A percentile compares a stretch with the other conserved stretches of the same genome.
phyloP scores from a whole-genome alignment of 192 early-diverging fungal genomes.

The Coemansia sp. region DNA sequence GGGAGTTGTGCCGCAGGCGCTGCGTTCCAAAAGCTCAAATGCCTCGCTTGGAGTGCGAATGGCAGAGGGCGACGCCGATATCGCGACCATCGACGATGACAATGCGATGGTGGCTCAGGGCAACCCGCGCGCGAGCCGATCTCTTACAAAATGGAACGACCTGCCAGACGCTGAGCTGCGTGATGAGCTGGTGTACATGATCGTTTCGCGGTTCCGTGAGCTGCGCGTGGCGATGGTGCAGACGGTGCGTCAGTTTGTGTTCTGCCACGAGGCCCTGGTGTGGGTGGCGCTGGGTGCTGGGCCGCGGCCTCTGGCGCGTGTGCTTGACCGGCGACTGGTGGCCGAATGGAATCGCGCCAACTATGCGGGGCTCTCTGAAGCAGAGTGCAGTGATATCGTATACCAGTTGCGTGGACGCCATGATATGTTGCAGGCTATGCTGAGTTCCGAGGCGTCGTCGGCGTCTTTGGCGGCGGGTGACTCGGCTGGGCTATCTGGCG shows the following conservation, averaged over 20 bases:
- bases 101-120: not conserved
- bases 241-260: constrained; percentile 73
- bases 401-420: constrained; percentile 43
- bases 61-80: not conserved
- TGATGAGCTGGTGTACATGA: constrained; percentile 60
- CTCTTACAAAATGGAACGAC: constrained; percentile 26
- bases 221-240: constrained; percentile 85
- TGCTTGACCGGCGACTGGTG: constrained; percentile 44
- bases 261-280: constrained; percentile 75
- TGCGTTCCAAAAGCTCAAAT: constrained; percentile 25
- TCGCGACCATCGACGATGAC: not conserved
- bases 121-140: constrained; percentile 12
- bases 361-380: constrained; percentile 14
- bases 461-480: not conserved
- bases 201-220: constrained; percentile 63
- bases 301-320: constrained; percentile 33
- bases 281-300: constrained; percentile 50
- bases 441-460: constrained; percentile 19
- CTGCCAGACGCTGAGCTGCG: constrained; percentile 27
- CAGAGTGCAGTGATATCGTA: constrained; percentile 29
- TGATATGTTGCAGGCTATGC: constrained; percentile 45
- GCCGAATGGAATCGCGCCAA: constrained; percentile 49
- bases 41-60: constrained; percentile 1
- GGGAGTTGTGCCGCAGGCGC: constrained; percentile 30
- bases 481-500: not conserved